Conservation (phyloP, 768 basidiomycete species). For the Collybia sp. region DNA sequence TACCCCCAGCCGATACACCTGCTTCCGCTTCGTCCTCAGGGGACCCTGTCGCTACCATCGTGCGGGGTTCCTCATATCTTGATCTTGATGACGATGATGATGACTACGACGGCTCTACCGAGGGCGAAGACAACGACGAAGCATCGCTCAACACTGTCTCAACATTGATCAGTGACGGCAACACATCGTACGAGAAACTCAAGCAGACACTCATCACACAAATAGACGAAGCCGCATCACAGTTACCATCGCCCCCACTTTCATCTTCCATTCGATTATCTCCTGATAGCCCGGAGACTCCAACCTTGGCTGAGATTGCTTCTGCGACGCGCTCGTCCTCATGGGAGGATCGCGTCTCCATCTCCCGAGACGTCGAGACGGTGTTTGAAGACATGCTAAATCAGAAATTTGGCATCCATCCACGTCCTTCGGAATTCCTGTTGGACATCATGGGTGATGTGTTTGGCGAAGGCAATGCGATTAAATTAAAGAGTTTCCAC, state of each 20-base stretch:
- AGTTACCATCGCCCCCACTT: not conserved
- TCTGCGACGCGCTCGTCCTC: conserved; percentile 16
- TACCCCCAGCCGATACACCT: conserved; percentile 14
- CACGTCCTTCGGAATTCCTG: conserved; percentile 48
- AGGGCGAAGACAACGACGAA: conserved; percentile 21
- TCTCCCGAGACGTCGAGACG: conserved; percentile 46
- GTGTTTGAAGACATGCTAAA: conserved; percentile 59
- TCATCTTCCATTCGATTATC: not conserved
- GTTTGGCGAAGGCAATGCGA: conserved; percentile 46
- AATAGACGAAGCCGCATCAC: not conserved
- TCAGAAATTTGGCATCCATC: conserved; percentile 45
- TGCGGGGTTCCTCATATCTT: conserved; percentile 16
- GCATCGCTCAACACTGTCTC: conserved; percentile 17
- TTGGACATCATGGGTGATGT: conserved; percentile 34
- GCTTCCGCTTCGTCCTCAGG: conserved; percentile 21
- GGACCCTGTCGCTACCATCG: conserved; percentile 12
- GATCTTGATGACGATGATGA: conserved; percentile 17
- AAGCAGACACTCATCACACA: conserved; percentile 12
- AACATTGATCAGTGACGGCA: conserved; percentile 14
- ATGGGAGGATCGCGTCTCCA: conserved; percentile 34
- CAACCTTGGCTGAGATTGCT: conserved; percentile 1
- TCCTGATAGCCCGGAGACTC: conserved; percentile 2
- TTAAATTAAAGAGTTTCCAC: conserved; percentile 42
- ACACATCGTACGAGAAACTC: conserved; percentile 6
- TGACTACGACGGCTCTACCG: conserved; percentile 11